Evolutionary conservation across 176 grass and related monocot genomes (phyloP).

Genomic region (Aegilops tauschii): DNA sequence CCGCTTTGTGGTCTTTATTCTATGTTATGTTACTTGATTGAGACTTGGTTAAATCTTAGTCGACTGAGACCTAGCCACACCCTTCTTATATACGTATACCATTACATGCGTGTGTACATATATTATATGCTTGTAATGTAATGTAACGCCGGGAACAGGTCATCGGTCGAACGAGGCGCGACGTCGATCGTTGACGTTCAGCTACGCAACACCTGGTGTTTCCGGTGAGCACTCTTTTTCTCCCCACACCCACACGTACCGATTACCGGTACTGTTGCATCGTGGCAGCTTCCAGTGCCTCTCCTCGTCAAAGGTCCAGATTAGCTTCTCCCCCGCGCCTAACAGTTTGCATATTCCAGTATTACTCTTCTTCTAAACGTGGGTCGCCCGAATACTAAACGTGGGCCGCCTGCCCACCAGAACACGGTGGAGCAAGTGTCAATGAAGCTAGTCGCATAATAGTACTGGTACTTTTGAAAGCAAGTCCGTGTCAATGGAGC

Average conservation of each 20-base stretch:
- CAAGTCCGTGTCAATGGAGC: not conserved
- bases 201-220: not conserved
- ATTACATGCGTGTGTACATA: too few species aligned
- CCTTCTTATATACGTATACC: too few species aligned
- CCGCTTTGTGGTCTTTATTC: too few species aligned
- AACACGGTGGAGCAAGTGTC: not conserved
- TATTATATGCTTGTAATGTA: too few species aligned
- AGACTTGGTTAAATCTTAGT: too few species aligned
- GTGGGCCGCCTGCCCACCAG: not conserved
- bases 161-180: not conserved
- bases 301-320: not conserved
- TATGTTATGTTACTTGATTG: too few species aligned
- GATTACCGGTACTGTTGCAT: not conserved
- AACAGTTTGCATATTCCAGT: conserved; percentile 20
- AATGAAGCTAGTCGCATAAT: not conserved
- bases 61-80: too few species aligned
- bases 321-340: not conserved
- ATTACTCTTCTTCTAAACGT: conserved; percentile 45
- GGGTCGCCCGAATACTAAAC: not conserved
- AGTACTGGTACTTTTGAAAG: not conserved
- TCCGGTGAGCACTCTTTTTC: not conserved
- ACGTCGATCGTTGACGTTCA: not conserved
- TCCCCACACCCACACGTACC: not conserved
- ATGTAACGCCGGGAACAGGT: not conserved
- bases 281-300: not conserved